Conservation (phyloP, 2,329 filamentous ascomycete species). For the Beauveria medogensis region DNA sequence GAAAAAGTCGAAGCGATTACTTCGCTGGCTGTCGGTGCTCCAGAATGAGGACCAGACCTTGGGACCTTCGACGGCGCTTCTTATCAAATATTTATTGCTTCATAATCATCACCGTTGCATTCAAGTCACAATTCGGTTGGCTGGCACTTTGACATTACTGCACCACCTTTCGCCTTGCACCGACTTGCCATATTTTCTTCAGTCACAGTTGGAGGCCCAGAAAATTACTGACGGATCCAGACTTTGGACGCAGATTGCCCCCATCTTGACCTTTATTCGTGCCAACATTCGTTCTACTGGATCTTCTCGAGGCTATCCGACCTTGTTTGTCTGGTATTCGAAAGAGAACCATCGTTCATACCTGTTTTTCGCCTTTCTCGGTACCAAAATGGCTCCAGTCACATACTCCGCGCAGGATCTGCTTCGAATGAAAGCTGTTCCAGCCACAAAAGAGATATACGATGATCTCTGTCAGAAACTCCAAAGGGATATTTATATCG, state of each 20-base stretch:
- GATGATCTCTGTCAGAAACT: slow-evolving; percentile 26
- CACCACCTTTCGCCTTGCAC: slow-evolving; percentile 12
- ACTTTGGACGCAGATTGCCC: slow-evolving; percentile 22
- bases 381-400: slow-evolving; percentile 32
- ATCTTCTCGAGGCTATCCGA: slow-evolving; percentile 24
- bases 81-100: slow-evolving; percentile 24
- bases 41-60: slow-evolving; percentile 33
- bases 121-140: slow-evolving; percentile 21
- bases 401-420: slow-evolving; percentile 38
- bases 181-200: slow-evolving; percentile 19
- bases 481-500: slow-evolving; percentile 31
- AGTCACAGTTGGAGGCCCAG: slow-evolving; percentile 20
- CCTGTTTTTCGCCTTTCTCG: slow-evolving; percentile 32
- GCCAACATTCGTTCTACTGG: slow-evolving; percentile 16
- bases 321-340: slow-evolving; percentile 31
- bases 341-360: slow-evolving; percentile 27
- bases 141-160: slow-evolving; percentile 21
- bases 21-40: slow-evolving; percentile 22
- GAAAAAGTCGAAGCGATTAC: slow-evolving; percentile 27
- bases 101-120: slow-evolving; percentile 22
- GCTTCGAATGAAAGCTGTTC: slow-evolving; percentile 26
- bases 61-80: slow-evolving; percentile 21
- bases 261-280: slow-evolving; percentile 28
- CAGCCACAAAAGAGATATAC: slow-evolving; percentile 20
- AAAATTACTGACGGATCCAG: slow-evolving; percentile 23